Conservation (phyloP, 2,329 filamentous ascomycete genomes). For the Elsinoe ampelina region DNA sequence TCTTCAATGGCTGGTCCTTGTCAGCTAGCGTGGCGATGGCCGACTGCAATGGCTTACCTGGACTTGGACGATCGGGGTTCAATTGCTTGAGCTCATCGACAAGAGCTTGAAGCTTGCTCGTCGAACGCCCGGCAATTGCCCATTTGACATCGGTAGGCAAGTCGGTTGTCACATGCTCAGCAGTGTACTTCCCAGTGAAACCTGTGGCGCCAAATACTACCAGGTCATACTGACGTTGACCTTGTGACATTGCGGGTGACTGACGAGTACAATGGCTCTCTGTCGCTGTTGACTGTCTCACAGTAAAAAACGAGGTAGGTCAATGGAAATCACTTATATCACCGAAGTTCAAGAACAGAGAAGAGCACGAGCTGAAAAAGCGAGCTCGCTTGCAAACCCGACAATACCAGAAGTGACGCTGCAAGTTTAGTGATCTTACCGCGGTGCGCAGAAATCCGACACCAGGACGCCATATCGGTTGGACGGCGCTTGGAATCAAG, state of each 20-base stretch:
- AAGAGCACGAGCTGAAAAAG: not conserved
- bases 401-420: not conserved
- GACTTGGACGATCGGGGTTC: slow-evolving; percentile 60
- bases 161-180: slow-evolving; percentile 62
- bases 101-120: slow-evolving; percentile 61
- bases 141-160: slow-evolving; percentile 72
- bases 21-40: not conserved
- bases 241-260: not conserved
- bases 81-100: slow-evolving; percentile 56
- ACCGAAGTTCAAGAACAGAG: not conserved
- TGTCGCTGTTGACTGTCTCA: too few relatives aligned
- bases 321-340: not conserved
- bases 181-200: slow-evolving; percentile 71
- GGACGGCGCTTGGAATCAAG: too few relatives aligned
- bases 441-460: not conserved
- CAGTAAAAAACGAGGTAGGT: not conserved
- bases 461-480: too few relatives aligned
- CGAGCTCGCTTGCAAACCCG: not conserved
- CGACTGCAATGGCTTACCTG: slow-evolving; percentile 43
- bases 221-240: slow-evolving; percentile 49
- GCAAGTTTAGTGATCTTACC: not conserved
- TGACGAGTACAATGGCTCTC: not conserved
- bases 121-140: slow-evolving; percentile 79
- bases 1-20: slow-evolving; percentile 29
- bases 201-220: slow-evolving; percentile 62